A percentile compares a stretch with the other conserved stretches of the same genome.
Evolutionary conservation across 1,139 yeast species (phyloP).

Genomic region (Lodderomyces parapsilosis): DNA sequence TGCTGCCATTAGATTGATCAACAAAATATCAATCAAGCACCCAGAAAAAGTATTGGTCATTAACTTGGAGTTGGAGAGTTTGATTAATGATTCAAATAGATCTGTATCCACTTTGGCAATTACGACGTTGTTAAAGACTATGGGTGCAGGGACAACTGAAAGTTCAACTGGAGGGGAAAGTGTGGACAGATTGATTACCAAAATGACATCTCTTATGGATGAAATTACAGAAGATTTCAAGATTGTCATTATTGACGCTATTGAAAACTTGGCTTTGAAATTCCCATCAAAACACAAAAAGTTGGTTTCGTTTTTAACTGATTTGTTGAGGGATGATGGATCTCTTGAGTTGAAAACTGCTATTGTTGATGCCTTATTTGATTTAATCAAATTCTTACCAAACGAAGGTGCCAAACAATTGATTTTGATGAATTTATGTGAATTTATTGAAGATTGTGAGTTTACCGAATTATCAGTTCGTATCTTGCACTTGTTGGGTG

Average conservation of each 20-base stretch:
- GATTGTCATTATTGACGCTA: slow-evolving; percentile 91
- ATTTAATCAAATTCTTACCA: slow-evolving; percentile 84
- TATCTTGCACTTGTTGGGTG: slow-evolving; percentile 86
- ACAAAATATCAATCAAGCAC: slow-evolving; percentile 75
- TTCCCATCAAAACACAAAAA: slow-evolving; percentile 89
- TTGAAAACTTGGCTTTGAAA: slow-evolving; percentile 85
- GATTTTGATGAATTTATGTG: slow-evolving; percentile 88
- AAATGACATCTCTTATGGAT: slow-evolving; percentile 85
- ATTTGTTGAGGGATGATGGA: slow-evolving; percentile 88
- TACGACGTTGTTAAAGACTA: slow-evolving; percentile 92
- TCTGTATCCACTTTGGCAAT: slow-evolving; percentile 98
- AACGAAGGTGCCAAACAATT: slow-evolving; percentile 69
- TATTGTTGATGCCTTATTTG: slow-evolving; percentile 87
- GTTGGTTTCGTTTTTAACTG: slow-evolving; percentile 79
- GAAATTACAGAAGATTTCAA: slow-evolving; percentile 96
- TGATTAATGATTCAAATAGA: slow-evolving; percentile 86
- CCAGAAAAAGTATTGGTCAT: slow-evolving; percentile 74
- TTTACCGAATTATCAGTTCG: slow-evolving; percentile 90
- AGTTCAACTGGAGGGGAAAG: slow-evolving; percentile 50
- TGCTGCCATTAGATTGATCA: slow-evolving; percentile 88
- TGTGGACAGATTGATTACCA: slow-evolving; percentile 85
- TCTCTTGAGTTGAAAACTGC: slow-evolving; percentile 80
- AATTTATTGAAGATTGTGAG: slow-evolving; percentile 97
- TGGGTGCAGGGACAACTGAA: slow-evolving; percentile 62
- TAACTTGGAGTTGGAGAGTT: slow-evolving; percentile 77